Base-by-base conservation (phyloP, 306 rosid species). In the Dryas octopetala region DNA sequence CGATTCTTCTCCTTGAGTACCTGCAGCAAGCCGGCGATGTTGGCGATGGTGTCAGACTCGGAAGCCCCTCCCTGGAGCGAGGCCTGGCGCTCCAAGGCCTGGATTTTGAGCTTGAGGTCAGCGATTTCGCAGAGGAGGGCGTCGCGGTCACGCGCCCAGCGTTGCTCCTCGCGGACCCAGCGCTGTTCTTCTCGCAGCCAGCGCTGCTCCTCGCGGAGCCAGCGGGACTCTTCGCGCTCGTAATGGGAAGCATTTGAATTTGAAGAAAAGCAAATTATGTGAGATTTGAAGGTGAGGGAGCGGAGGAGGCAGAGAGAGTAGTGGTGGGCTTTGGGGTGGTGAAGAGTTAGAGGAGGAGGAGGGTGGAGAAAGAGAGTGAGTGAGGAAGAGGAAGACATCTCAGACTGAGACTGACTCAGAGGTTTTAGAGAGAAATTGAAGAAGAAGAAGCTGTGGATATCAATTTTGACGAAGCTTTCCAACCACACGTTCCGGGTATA, bases 121-220 rank as follows among this genome's bases (percentile, higher is more conserved):
- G 89, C 40, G 62, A 92, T 89, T 69, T 91, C 78, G 19, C 70
- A 74, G 74, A 95, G 91, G 7, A 91, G 97, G 0, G 81, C 76
- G n/a, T 89, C 90, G 68, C 91, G 91, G n/a, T 95, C 90, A 12
- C 86, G 82, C 23, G 51, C 62, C 97, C 95, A 94, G 2, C 96
- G 89, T 46, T 86, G 89, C 75, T 93, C 96, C 66, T 89, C 93
- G 9, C 93, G 93, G 62, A 91, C 86, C 98, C 98, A 93, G 0
- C 96, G 85, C 72, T 91, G 86, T 49, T 91, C 96, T 11, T 93
- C 96, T 0, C 96, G 93, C 1, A 91, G 84, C 98, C 98, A 94
- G 0, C 98, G 91, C 65, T 90, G 97, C 70, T 94, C 97, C 55
- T 94, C 97, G 4, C 97, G 93, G 50, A 90, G 89, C 97, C 97